Percentiles rank a stretch among this genome's conserved stretches.
These are phyloP conservation scores for Basipetospora chlamydospora DNA, from an alignment of 2,329 filamentous ascomycete genomes.

Conservation along the genomic window DNA sequence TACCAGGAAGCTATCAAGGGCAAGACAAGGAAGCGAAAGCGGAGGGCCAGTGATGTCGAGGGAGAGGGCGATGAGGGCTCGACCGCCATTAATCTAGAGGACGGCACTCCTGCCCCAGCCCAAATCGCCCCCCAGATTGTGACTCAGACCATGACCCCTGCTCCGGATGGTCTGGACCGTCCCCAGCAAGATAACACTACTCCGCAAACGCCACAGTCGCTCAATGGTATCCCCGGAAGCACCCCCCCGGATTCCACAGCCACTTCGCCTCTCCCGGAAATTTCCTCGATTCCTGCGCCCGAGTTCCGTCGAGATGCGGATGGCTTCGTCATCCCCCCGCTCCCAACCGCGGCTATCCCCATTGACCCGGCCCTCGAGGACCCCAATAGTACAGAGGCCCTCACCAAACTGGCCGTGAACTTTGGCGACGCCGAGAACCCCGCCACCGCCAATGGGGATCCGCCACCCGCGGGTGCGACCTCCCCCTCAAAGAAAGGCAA, in stretches of 20 bases:
- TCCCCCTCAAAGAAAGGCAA: conserved; percentile 7
- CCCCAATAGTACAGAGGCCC: conserved; percentile 12
- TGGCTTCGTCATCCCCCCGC: conserved; percentile 50
- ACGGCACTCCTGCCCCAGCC: neutral
- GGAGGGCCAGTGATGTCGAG: conserved; percentile 20
- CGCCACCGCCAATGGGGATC: neutral
- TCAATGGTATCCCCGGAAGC: neutral
- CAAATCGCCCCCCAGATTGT: neutral
- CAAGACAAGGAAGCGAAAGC: conserved; percentile 33
- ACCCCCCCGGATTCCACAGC: neutral
- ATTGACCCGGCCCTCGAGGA: conserved; percentile 6
- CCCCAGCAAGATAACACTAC: too few species aligned
- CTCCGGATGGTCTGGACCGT: neutral
- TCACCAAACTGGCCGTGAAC: conserved; percentile 27
- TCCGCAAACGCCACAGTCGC: neutral
- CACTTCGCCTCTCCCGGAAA: neutral
- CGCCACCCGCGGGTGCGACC: neutral
- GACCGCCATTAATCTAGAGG: conserved; percentile 2
- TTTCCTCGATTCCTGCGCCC: neutral
- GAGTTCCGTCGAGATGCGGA: conserved; percentile 44
- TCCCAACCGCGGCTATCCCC: conserved; percentile 17
- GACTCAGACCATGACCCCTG: neutral
- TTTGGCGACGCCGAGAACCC: conserved; percentile 24
- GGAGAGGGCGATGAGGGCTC: conserved; percentile 11
- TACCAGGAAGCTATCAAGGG: conserved; percentile 38